Conservation (phyloP, 768 basidiomycete species). For the Auricularia heimuer region DNA sequence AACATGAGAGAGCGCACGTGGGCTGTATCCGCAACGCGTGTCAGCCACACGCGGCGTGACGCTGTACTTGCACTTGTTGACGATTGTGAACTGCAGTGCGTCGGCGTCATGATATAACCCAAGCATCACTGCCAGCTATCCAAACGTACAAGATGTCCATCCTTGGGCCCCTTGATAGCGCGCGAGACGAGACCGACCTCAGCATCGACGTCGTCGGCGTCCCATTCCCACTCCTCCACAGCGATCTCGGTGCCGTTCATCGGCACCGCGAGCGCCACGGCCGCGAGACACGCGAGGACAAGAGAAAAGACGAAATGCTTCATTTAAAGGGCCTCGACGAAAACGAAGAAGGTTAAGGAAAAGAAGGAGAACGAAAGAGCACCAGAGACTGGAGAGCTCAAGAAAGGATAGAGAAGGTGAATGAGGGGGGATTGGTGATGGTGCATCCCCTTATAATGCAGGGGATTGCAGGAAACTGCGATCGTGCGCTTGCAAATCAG, state of each 20-base stretch:
- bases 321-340: background rate
- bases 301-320: background rate
- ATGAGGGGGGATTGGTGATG: too few relatives aligned
- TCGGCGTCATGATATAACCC: background rate
- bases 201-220: background rate
- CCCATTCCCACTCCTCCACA: background rate
- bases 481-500: too few relatives aligned
- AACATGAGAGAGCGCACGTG: constrained; percentile 8
- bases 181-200: background rate
- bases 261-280: background rate
- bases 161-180: background rate
- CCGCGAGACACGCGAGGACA: background rate
- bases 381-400: too few relatives aligned
- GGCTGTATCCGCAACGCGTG: constrained; percentile 32
- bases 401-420: too few relatives aligned
- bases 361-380: background rate
- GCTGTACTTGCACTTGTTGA: constrained; percentile 24
- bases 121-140: background rate
- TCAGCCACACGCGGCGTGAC: constrained; percentile 29
- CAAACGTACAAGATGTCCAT: background rate
- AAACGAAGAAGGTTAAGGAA: background rate
- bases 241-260: background rate
- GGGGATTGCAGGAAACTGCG: too few relatives aligned
- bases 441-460: too few relatives aligned
- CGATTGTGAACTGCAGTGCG: constrained; percentile 18